Evolutionary conservation across 768 basidiomycete species (phyloP).

Genomic region (Macrolepiota albuminosa): DNA sequence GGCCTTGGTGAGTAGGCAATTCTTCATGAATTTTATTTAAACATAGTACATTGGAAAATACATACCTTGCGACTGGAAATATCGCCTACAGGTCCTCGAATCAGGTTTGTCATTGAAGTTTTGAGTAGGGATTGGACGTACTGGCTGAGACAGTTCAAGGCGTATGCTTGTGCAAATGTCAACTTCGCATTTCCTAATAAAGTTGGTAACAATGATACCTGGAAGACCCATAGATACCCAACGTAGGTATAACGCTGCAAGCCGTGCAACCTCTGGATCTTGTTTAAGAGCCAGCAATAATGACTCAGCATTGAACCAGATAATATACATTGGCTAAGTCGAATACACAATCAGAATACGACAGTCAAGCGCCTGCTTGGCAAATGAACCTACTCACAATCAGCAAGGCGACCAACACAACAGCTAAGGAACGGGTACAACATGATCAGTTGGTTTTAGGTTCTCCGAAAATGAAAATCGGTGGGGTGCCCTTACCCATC

Average conservation of each 20-base stretch:
- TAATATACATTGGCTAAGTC: constrained; percentile 44
- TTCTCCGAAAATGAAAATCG: background rate
- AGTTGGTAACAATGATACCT: constrained; percentile 26
- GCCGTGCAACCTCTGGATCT: constrained; percentile 78
- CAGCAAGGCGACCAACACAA: constrained; percentile 54
- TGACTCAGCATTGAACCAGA: constrained; percentile 83
- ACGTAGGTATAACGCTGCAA: constrained; percentile 73
- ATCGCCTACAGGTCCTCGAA: constrained; percentile 37
- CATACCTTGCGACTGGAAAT: constrained; percentile 79
- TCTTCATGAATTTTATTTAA: background rate
- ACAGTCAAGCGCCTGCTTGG: constrained; percentile 17
- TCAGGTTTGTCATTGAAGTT: background rate
- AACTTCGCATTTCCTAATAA: background rate
- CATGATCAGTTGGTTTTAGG: background rate
- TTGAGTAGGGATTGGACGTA: constrained; percentile 14
- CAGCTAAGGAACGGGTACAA: constrained; percentile 31
- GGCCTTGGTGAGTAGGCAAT: constrained; percentile 33
- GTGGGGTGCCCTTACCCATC: constrained; percentile 54
- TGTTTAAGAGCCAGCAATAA: constrained; percentile 74
- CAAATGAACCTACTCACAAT: constrained; percentile 43
- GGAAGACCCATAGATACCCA: constrained; percentile 79
- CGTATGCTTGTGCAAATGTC: constrained; percentile 31
- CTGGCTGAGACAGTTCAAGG: constrained; percentile 49
- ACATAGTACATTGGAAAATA: background rate
- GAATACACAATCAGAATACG: constrained; percentile 18